phyloP scores from a whole-genome alignment of 495 filamentous ascomycete genomes.

The Annulohypoxylon moriforme region DNA sequence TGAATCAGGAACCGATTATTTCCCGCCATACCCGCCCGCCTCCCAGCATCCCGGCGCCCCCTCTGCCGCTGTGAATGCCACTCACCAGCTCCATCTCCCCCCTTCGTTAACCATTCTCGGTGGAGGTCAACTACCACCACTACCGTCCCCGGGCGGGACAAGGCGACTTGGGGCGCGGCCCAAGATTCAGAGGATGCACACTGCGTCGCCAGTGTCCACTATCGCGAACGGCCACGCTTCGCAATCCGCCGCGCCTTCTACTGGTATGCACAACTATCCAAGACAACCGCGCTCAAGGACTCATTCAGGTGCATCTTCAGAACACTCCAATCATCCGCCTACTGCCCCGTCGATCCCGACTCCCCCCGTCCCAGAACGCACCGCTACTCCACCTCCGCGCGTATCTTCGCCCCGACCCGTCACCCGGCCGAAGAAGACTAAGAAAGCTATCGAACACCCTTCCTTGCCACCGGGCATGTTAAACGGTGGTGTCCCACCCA shows the following conservation, averaged over 20 bases:
- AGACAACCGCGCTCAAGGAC: slow-evolving; percentile 56
- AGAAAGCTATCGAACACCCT: slow-evolving; percentile 62
- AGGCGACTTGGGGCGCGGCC: slow-evolving; percentile 62
- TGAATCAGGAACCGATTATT: slow-evolving; percentile 86
- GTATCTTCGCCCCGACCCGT: slow-evolving; percentile 68
- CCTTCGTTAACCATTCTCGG: slow-evolving; percentile 80
- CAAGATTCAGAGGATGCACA: slow-evolving; percentile 74
- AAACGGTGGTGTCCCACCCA: slow-evolving; percentile 88
- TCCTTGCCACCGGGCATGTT: slow-evolving; percentile 73
- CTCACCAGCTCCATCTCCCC: slow-evolving; percentile 53
- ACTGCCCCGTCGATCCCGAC: slow-evolving; percentile 46
- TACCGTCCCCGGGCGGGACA: slow-evolving; percentile 84
- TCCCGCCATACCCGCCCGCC: slow-evolving; percentile 81
- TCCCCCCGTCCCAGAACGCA: slow-evolving; percentile 46
- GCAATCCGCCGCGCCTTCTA: slow-evolving; percentile 45
- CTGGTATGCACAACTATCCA: slow-evolving; percentile 54
- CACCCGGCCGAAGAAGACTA: slow-evolving; percentile 63
- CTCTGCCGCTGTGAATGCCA: slow-evolving; percentile 48
- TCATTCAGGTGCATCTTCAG: slow-evolving; percentile 65
- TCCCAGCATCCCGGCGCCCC: slow-evolving; percentile 48
- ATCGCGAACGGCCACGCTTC: slow-evolving; percentile 60
- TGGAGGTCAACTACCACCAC: slow-evolving; percentile 79
- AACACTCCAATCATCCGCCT: slow-evolving; percentile 51
- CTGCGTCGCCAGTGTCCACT: slow-evolving; percentile 77
- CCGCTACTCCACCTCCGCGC: slow-evolving; percentile 68